Evolutionary conservation across 352 stramenopile genomes (phyloP).

Genomic region (Ophiocytium majus): DNA sequence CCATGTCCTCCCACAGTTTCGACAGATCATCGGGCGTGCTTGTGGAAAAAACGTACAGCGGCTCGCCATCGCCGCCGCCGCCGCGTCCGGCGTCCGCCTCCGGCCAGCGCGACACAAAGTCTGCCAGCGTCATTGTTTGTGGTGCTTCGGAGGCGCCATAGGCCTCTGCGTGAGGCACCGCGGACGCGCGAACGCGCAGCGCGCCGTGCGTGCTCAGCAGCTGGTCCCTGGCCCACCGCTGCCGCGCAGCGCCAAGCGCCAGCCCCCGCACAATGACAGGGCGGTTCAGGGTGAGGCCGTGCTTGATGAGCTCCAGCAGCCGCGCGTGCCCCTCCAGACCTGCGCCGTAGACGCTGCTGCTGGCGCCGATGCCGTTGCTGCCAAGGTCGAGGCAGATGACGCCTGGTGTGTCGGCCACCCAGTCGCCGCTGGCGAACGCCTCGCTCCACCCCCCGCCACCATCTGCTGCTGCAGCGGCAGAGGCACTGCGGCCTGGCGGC

Average conservation of each 20-base stretch:
- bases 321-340: background rate
- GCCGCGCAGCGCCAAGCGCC: background rate
- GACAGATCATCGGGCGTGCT: background rate
- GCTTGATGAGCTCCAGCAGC: background rate
- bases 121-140: background rate
- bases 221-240: background rate
- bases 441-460: background rate
- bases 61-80: background rate
- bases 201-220: constrained; percentile 15
- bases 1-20: constrained; percentile 24
- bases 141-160: constrained; percentile 14
- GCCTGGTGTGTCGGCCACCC: background rate
- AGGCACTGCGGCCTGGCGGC: too few relatives aligned
- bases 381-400: background rate
- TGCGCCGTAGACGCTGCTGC: background rate
- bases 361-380: background rate
- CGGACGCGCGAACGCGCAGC: constrained; percentile 2
- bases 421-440: background rate
- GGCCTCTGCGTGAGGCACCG: constrained; percentile 11
- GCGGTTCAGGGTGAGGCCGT: constrained; percentile 3
- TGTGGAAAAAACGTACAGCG: constrained; percentile 16
- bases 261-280: background rate
- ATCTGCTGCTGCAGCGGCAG: background rate
- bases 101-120: constrained; percentile 18
- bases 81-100: background rate